These are phyloP conservation scores for Dovyalis caffra DNA, from an alignment of 345 rosid genomes.

Conservation along the genomic window DNA sequence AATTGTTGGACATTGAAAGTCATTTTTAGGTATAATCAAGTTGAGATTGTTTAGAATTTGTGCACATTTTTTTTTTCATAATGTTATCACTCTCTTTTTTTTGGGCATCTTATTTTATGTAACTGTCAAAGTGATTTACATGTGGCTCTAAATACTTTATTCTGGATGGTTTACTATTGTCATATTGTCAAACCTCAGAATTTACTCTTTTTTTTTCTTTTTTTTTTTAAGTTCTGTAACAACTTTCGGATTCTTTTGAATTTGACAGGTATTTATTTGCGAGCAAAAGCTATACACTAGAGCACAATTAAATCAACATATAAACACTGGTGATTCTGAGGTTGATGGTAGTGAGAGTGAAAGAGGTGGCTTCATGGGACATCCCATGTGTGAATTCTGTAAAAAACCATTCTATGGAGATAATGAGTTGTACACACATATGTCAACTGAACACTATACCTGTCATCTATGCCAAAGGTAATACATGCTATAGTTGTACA, in stretches of 20 bases:
- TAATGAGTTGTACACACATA: constrained; percentile 82
- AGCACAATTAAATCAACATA: constrained; percentile 82
- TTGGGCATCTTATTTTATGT: neutral
- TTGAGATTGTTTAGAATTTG: neutral
- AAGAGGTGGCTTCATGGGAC: constrained; percentile 93
- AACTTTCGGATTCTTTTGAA: constrained; percentile 11
- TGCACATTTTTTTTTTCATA: neutral
- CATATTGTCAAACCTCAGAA: too few species aligned
- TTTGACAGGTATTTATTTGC: constrained; percentile 72
- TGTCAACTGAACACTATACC: constrained; percentile 89
- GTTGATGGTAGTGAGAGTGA: constrained; percentile 98
- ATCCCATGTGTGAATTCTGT: constrained; percentile 94
- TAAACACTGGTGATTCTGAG: constrained; percentile 79
- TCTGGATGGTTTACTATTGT: neutral
- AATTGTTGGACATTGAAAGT: neutral
- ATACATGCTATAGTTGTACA: neutral
- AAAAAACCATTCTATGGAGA: constrained; percentile 87
- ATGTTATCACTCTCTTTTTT: neutral
- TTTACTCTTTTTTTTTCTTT: neutral
- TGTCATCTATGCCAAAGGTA: constrained; percentile 96
- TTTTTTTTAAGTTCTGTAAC: constrained; percentile 5
- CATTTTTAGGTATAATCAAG: neutral
- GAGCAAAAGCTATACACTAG: constrained; percentile 87
- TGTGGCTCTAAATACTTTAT: neutral
- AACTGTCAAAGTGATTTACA: neutral